Percentiles rank a stretch among this genome's conserved stretches.
These are phyloP conservation scores for Skeletonema marinoi DNA, from an alignment of 108 stramenopile species.

Conservation along the genomic window DNA sequence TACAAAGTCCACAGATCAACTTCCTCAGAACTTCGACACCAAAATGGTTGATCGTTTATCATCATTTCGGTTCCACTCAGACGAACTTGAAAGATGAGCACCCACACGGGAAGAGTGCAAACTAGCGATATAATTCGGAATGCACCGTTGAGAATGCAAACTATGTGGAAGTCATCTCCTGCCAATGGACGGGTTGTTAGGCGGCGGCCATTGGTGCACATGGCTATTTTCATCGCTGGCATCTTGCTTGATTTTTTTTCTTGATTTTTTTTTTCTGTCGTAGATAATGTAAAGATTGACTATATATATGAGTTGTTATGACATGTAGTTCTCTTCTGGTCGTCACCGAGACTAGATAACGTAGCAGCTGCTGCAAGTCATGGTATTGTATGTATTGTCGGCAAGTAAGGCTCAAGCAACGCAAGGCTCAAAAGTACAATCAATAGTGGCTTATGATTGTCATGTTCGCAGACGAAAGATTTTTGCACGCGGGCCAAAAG, in stretches of 20 bases:
- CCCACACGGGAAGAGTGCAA: not conserved
- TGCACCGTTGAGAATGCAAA: conserved; percentile 15
- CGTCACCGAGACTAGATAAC: too few species aligned
- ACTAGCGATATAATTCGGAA: not conserved
- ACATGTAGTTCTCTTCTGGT: too few species aligned
- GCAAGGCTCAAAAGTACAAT: too few species aligned
- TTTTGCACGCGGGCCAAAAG: too few species aligned
- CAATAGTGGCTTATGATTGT: too few species aligned
- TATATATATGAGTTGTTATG: not conserved
- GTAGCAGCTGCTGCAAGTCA: too few species aligned
- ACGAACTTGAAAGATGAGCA: not conserved
- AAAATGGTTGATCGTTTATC: not conserved
- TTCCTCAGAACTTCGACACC: not conserved
- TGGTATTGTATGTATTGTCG: too few species aligned
- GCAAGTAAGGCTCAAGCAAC: too few species aligned
- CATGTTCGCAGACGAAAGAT: too few species aligned
- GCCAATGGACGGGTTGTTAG: conserved; percentile 14
- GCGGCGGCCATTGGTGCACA: not conserved
- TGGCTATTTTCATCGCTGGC: conserved; percentile 1
- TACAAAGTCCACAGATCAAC: not conserved
- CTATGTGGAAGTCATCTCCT: conserved; percentile 6
- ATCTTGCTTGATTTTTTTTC: too few species aligned
- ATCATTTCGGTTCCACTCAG: not conserved
- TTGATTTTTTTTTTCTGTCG: too few species aligned
- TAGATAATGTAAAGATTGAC: too few species aligned